A percentile compares a stretch with the other conserved stretches of the same genome.
These are phyloP conservation scores for Penicillium argentinense DNA, from an alignment of 495 filamentous ascomycete species.

Conservation along the genomic window DNA sequence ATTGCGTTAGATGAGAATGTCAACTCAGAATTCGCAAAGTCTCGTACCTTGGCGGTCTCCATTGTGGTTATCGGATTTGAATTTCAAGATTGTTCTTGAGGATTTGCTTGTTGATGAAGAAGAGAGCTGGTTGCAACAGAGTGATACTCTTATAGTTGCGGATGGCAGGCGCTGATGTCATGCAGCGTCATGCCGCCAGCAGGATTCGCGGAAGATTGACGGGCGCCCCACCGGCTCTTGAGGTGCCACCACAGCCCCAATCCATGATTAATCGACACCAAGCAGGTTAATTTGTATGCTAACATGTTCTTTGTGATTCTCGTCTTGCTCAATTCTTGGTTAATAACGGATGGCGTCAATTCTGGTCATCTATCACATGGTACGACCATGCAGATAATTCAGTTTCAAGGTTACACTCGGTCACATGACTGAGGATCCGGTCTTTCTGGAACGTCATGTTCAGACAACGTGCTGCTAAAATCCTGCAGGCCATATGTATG, in stretches of 20 bases:
- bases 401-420: too few relatives aligned
- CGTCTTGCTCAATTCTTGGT: not conserved
- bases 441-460: too few relatives aligned
- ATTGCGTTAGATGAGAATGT: conserved; percentile 1
- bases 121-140: not conserved
- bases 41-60: conserved; percentile 21
- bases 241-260: too few relatives aligned
- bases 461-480: too few relatives aligned
- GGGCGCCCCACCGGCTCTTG: too few relatives aligned
- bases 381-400: not conserved
- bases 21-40: not conserved
- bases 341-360: not conserved
- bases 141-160: not conserved
- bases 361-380: not conserved
- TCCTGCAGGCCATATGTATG: too few relatives aligned
- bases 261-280: too few relatives aligned
- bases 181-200: not conserved
- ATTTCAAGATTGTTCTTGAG: not conserved
- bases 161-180: not conserved
- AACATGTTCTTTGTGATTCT: too few relatives aligned
- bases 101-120: not conserved
- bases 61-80: conserved; percentile 8
- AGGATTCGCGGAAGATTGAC: not conserved
- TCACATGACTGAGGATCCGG: too few relatives aligned
- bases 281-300: not conserved